Conservation (phyloP, 1,284 basidiomycete species). For the Ustilago bromivora region DNA sequence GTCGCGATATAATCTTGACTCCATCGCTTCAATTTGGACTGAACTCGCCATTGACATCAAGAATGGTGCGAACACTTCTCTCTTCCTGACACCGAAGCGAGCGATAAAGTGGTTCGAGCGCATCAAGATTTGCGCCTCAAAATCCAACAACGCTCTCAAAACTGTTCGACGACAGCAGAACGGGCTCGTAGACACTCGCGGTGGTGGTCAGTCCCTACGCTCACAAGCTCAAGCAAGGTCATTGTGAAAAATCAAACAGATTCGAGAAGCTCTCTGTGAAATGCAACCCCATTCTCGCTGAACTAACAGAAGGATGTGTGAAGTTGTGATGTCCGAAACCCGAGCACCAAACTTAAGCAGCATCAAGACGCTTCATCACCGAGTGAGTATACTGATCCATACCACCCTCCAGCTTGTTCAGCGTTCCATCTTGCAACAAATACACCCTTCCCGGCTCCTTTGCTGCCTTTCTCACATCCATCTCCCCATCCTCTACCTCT, state of each 20-base stretch:
- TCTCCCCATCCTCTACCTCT: slow-evolving; percentile 59
- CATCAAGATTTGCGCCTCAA: slow-evolving; percentile 7
- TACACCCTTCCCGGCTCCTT: slow-evolving; percentile 71
- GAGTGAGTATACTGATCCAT: slow-evolving; percentile 71
- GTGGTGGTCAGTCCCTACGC: too few relatives aligned
- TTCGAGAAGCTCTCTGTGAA: too few relatives aligned
- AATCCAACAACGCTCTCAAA: not conserved
- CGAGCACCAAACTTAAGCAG: slow-evolving; percentile 3
- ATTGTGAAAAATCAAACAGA: too few relatives aligned
- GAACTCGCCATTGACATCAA: slow-evolving; percentile 1
- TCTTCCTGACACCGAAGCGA: not conserved
- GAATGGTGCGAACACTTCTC: not conserved
- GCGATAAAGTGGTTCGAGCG: not conserved
- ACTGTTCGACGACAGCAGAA: not conserved
- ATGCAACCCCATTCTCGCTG: not conserved
- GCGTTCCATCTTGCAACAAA: slow-evolving; percentile 71
- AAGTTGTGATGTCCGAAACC: not conserved
- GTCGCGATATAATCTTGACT: not conserved
- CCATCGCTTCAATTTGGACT: not conserved
- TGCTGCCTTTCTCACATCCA: slow-evolving; percentile 29
- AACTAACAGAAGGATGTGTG: not conserved
- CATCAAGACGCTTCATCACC: slow-evolving; percentile 53
- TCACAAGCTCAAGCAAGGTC: too few relatives aligned
- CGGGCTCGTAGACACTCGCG: too few relatives aligned
- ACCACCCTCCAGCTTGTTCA: slow-evolving; percentile 71